Evolutionary conservation across 2,329 filamentous ascomycete genomes (phyloP).

Genomic region (Domatiomyces globalis): DNA sequence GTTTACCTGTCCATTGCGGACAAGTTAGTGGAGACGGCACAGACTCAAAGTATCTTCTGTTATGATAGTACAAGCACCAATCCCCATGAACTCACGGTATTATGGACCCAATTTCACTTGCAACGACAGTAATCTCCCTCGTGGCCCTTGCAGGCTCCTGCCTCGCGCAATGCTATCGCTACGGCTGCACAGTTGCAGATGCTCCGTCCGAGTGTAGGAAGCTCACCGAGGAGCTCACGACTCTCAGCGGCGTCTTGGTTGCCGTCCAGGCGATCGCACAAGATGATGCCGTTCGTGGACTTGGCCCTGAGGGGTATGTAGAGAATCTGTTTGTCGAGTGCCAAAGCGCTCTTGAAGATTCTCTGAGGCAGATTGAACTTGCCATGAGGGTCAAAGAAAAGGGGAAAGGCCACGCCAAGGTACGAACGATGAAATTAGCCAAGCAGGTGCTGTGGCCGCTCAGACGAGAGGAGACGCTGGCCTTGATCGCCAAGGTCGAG

Average conservation of each 20-base stretch:
- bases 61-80: no score
- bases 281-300: slow-evolving; percentile 1
- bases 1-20: no score
- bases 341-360: no score
- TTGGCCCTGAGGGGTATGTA: slow-evolving; percentile 3
- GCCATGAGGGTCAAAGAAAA: slow-evolving; percentile 4
- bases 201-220: slow-evolving; percentile 10
- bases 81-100: slow-evolving; percentile 5
- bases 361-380: no score
- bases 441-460: slow-evolving; percentile 9
- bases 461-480: slow-evolving; percentile 6
- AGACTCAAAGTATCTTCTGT: no score
- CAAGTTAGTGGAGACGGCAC: no score
- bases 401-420: neutral
- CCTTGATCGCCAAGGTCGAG: slow-evolving; percentile 4
- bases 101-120: slow-evolving; percentile 20
- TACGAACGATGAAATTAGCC: slow-evolving; percentile 1
- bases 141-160: slow-evolving; percentile 5
- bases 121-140: slow-evolving; percentile 20
- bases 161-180: slow-evolving; percentile 10
- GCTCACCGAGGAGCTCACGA: slow-evolving; percentile 8
- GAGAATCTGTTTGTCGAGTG: no score
- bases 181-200: slow-evolving; percentile 9
- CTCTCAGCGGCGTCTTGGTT: slow-evolving; percentile 8
- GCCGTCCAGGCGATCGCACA: slow-evolving; percentile 7